Percentiles rank a stretch among this genome's conserved stretches.
phyloP scores from a whole-genome alignment of 2,329 filamentous ascomycete genomes.

The Sclerotinia nivalis region DNA sequence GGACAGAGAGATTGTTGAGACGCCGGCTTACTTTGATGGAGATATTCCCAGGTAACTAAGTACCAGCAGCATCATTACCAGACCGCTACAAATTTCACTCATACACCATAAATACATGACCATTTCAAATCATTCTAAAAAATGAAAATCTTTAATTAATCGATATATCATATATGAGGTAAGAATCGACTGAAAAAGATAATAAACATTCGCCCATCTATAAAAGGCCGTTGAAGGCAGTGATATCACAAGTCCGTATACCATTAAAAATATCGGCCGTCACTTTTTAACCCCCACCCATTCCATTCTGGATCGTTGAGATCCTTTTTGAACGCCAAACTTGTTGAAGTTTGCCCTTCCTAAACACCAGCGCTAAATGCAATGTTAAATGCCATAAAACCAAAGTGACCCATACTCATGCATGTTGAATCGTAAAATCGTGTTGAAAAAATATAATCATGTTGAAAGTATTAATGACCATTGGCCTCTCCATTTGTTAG shows the following conservation, averaged over 20 bases:
- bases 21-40: too few relatives aligned
- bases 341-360: conserved; percentile 41
- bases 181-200: not conserved
- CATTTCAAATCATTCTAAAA: not conserved
- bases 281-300: conserved; percentile 21
- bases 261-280: conserved; percentile 11
- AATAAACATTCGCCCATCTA: conserved; percentile 10
- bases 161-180: conserved; percentile 1
- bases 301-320: conserved; percentile 35
- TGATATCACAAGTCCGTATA: conserved; percentile 21
- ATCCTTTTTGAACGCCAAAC: conserved; percentile 40
- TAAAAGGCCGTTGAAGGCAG: conserved; percentile 26
- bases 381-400: conserved; percentile 32
- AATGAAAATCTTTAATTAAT: not conserved
- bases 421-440: conserved; percentile 41
- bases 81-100: not conserved
- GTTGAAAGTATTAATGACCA: conserved; percentile 22
- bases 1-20: too few relatives aligned
- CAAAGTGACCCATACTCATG: conserved; percentile 26
- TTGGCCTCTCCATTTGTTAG: conserved; percentile 31
- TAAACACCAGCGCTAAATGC: conserved; percentile 41
- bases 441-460: conserved; percentile 32
- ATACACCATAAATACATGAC: not conserved
- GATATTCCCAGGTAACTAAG: too few relatives aligned
- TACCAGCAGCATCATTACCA: not conserved